Evolutionary conservation across 2,329 filamentous ascomycete genomes (phyloP), one percentile per base, ranked within the genome.

Genomic region (Chaetomium sp.): DNA sequence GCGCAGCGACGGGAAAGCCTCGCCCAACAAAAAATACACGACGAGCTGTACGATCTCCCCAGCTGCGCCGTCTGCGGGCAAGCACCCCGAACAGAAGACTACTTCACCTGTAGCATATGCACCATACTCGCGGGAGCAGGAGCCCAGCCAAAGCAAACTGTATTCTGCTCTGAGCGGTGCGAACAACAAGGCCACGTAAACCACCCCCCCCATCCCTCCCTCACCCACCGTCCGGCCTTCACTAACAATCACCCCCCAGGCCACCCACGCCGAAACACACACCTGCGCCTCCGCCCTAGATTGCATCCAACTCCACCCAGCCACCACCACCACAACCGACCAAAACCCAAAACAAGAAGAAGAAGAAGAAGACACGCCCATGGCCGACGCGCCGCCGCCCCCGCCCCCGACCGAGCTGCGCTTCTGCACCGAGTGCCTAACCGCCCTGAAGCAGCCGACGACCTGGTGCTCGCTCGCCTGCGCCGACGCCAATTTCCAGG

Each of bases 391-490:
- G 4, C 57, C 27, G 50, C 21, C 35, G 25, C 13, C 45, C 9
- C 66, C 66, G 19, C 31, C 60, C 23, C 65, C 29, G 67, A 21
- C n/a, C 60, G 63, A 66, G 51, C 59, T 68, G 25, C 70, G 61
- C 55, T 73, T 77, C 67, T 78, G 76, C 70, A 71, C 65, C 25
- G 75, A 77, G 60, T 78, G 76, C 68, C 69, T 75, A 8, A 60
- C 67, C 23, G 60, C 69, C 19, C 71, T 74, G 33, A 72, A 72
- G 62, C 66, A 70, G 10, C 64, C 70, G 6, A 71, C 73, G 3
- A 57, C 73, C 10, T 77, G 74, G 71, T 78, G 76, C 70, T 73
- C 69, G 35, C 60, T 69, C 7, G 66, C 66, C n/a, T 78, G 76
- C 58, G 74, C 74, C 19, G 69, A 66, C 38, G 63, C 68, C 25